These are phyloP conservation scores for Metschnikowia reukaufii DNA, from an alignment of 805 yeast genomes.

Conservation along the genomic window DNA sequence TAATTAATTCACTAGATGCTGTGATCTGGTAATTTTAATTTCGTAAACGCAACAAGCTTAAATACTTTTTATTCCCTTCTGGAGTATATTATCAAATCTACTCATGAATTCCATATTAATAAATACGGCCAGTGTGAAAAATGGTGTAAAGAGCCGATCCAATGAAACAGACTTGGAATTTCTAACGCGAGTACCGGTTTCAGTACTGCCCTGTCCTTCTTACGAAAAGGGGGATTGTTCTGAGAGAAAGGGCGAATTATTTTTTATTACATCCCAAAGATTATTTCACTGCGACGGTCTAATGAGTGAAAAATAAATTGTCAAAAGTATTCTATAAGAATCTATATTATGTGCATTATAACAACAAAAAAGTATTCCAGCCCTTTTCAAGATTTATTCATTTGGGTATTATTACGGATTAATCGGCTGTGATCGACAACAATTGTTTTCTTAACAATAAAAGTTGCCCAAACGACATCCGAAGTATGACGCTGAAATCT, in stretches of 20 bases:
- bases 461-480: neutral
- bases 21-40: too few relatives aligned
- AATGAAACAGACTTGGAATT: neutral
- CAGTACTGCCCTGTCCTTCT: neutral
- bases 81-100: neutral
- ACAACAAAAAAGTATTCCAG: too few relatives aligned
- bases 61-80: too few relatives aligned
- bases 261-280: too few relatives aligned
- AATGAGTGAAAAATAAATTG: too few relatives aligned
- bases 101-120: neutral
- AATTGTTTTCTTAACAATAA: neutral
- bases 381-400: neutral
- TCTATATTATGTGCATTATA: too few relatives aligned
- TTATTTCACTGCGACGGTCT: too few relatives aligned
- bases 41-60: too few relatives aligned
- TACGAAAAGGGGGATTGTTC: neutral
- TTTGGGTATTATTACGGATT: neutral
- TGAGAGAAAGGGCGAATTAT: too few relatives aligned
- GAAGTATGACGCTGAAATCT: neutral
- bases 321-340: too few relatives aligned
- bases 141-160: neutral
- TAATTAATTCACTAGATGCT: too few relatives aligned
- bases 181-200: neutral
- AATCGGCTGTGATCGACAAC: neutral
- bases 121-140: neutral